A percentile compares a stretch with the other conserved stretches of the same genome.
Evolutionary conservation across 106 monocot genomes (phyloP).

Genomic region (Iris macrosiphon): DNA sequence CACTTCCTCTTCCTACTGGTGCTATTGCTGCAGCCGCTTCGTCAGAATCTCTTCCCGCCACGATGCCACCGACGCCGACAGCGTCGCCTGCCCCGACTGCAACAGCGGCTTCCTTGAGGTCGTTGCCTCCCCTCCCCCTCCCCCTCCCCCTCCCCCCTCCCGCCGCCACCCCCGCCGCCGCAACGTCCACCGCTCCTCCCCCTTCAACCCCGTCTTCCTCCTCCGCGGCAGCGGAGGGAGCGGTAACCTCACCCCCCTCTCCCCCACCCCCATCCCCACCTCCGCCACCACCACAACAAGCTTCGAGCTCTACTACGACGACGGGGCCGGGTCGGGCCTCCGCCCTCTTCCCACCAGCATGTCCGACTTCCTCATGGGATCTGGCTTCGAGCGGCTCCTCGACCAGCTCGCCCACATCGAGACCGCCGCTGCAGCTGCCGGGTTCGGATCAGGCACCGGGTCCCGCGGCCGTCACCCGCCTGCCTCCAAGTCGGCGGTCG

Average conservation of each 20-base stretch:
- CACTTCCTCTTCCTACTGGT: constrained; percentile 56
- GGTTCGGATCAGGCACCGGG: neutral
- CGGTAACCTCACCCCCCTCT: constrained; percentile 40
- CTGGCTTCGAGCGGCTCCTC: constrained; percentile 64
- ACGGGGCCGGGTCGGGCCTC: constrained; percentile 52
- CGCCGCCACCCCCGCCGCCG: constrained; percentile 3
- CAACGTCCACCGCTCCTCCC: neutral
- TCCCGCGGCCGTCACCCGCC: constrained; percentile 33
- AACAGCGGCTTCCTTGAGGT: constrained; percentile 59
- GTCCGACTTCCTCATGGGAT: constrained; percentile 73
- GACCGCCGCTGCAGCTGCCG: constrained; percentile 30
- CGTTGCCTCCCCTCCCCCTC: constrained; percentile 15
- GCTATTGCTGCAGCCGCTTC: constrained; percentile 55
- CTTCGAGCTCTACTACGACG: constrained; percentile 76
- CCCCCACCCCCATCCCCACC: constrained; percentile 50
- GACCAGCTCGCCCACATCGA: constrained; percentile 69
- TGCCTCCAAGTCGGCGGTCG: constrained; percentile 63
- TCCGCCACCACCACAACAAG: neutral
- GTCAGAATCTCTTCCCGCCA: constrained; percentile 26
- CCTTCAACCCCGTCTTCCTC: constrained; percentile 7
- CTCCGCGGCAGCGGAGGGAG: constrained; percentile 14
- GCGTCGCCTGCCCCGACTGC: constrained; percentile 54
- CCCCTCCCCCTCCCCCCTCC: constrained; percentile 1
- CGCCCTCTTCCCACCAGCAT: constrained; percentile 55
- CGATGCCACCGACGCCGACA: no score